A percentile compares a stretch with the other conserved stretches of the same genome.
These are phyloP conservation scores for Trifolium repens DNA, from an alignment of 306 rosid species.

Conservation along the genomic window DNA sequence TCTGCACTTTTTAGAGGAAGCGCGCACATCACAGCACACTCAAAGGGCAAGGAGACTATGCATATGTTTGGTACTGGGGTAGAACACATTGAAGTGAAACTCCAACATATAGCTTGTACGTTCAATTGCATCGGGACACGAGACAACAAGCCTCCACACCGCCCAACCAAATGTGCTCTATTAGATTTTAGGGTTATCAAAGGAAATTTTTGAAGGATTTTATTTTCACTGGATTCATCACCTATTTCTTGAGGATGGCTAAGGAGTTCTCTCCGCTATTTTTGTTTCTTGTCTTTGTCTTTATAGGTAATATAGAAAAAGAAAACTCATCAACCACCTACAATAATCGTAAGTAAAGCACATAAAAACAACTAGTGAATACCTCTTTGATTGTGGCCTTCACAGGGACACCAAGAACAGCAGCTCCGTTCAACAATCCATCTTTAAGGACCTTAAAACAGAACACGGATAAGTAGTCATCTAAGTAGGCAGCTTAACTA, in stretches of 20 bases:
- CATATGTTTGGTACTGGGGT: too few relatives aligned
- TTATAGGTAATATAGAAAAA: not conserved
- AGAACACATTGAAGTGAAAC: too few relatives aligned
- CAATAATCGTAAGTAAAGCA: not conserved
- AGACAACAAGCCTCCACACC: too few relatives aligned
- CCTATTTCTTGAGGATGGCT: slow-evolving; percentile 2
- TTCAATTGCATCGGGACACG: too few relatives aligned
- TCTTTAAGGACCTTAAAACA: slow-evolving; percentile 80
- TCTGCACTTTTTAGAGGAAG: not conserved
- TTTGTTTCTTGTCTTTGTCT: not conserved
- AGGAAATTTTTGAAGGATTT: slow-evolving; percentile 1
- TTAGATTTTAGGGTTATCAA: not conserved
- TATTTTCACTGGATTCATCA: not conserved
- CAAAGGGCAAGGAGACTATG: not conserved
- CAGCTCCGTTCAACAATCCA: slow-evolving; percentile 83
- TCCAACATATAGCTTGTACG: too few relatives aligned
- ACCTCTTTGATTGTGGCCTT: slow-evolving; percentile 99
- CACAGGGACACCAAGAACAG: slow-evolving; percentile 93
- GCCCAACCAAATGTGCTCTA: too few relatives aligned
- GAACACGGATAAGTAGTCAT: slow-evolving; percentile 25
- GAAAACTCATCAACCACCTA: slow-evolving; percentile 17
- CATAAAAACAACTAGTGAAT: slow-evolving; percentile 32
- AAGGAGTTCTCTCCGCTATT: not conserved
- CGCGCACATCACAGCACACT: not conserved
- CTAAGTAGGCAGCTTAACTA: slow-evolving; percentile 28